These are phyloP conservation scores for Lecanosticta acicola DNA, from an alignment of 2,329 filamentous ascomycete genomes.

Conservation along the genomic window DNA sequence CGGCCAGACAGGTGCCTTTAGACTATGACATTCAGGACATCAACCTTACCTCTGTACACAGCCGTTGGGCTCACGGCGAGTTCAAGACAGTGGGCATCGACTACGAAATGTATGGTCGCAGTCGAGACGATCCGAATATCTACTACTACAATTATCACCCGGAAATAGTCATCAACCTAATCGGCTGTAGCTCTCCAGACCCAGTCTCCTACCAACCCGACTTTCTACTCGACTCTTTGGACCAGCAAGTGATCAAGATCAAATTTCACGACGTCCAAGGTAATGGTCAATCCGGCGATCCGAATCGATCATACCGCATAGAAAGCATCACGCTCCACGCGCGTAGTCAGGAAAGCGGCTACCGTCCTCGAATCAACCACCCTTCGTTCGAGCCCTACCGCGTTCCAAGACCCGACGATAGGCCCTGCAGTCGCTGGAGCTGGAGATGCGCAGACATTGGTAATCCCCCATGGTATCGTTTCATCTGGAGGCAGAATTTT, in stretches of 20 bases:
- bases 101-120: conserved; percentile 9
- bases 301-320: conserved; percentile 2
- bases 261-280: background rate
- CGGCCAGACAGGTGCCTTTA: conserved; percentile 1
- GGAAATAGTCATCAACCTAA: conserved; percentile 9
- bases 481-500: conserved; percentile 13
- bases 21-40: conserved; percentile 2
- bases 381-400: conserved; percentile 1
- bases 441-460: conserved; percentile 14
- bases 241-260: conserved; percentile 7
- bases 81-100: conserved; percentile 4
- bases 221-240: conserved; percentile 6
- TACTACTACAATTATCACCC: conserved; percentile 12
- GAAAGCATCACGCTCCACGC: conserved; percentile 2
- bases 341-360: background rate
- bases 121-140: conserved; percentile 11
- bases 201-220: background rate
- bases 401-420: conserved; percentile 8
- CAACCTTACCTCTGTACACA: background rate
- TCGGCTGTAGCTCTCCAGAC: conserved; percentile 4
- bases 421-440: conserved; percentile 7
- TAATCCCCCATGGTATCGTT: conserved; percentile 15
- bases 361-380: background rate
- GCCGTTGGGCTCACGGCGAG: too few species aligned
- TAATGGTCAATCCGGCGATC: conserved; percentile 2